phyloP scores from a whole-genome alignment of 768 basidiomycete genomes.

The Pleurotus tuoliensis region DNA sequence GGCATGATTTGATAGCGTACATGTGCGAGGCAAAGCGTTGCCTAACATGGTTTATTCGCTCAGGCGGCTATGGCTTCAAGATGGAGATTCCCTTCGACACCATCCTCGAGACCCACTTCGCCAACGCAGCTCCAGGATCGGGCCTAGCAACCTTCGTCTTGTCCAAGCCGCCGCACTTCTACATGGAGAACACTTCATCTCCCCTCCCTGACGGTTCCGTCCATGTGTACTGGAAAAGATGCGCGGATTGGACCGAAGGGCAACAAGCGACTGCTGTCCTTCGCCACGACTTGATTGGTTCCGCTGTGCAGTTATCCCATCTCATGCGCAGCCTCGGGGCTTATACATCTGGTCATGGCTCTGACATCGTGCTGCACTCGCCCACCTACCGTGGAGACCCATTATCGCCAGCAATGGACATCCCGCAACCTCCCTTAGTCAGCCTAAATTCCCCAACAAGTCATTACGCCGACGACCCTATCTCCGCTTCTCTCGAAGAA shows the following conservation, averaged over 20 bases:
- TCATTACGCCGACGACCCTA: conserved; percentile 22
- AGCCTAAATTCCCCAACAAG: conserved; percentile 23
- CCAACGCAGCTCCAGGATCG: conserved; percentile 47
- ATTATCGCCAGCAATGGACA: conserved; percentile 29
- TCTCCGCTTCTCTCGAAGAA: conserved; percentile 15
- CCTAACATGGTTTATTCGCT: conserved; percentile 78
- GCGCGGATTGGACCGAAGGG: conserved; percentile 75
- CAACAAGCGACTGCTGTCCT: conserved; percentile 62
- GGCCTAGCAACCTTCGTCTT: conserved; percentile 64
- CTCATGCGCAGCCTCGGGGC: conserved; percentile 45
- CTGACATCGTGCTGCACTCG: conserved; percentile 32
- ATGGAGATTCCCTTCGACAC: conserved; percentile 76
- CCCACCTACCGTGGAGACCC: conserved; percentile 28
- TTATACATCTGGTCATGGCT: conserved; percentile 17
- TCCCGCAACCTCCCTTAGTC: conserved; percentile 36
- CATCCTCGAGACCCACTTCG: conserved; percentile 56
- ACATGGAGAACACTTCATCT: conserved; percentile 44
- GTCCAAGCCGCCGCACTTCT: conserved; percentile 66
- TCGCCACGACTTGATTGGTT: conserved; percentile 63
- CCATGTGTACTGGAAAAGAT: conserved; percentile 54
- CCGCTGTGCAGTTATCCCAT: conserved; percentile 55
- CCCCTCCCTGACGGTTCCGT: conserved; percentile 26
- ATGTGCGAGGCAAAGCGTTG: conserved; percentile 62
- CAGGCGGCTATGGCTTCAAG: conserved; percentile 72
- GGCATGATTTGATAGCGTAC: conserved; percentile 73